phyloP scores from a whole-genome alignment of 306 rosid species.

The Begonia masoniana region DNA sequence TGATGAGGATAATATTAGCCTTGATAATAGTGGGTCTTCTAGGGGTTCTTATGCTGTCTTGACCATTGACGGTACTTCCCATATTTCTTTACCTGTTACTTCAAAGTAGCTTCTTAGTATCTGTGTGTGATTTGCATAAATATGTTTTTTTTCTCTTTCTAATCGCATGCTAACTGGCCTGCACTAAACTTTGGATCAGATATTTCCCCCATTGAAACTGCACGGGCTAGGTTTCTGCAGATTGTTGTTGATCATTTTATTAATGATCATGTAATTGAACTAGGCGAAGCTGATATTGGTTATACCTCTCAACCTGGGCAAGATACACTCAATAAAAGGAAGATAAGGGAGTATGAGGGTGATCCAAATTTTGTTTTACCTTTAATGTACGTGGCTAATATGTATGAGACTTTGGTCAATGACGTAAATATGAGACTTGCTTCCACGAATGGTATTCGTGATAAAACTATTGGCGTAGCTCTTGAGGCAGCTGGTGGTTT shows the following conservation, averaged over 20 bases:
- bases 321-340: slow-evolving; percentile 71
- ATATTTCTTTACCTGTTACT: slow-evolving; percentile 1
- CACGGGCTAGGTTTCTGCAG: slow-evolving; percentile 73
- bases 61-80: slow-evolving; percentile 43
- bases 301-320: slow-evolving; percentile 37
- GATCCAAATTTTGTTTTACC: slow-evolving; percentile 65
- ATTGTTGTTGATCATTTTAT: slow-evolving; percentile 78
- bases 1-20: slow-evolving; percentile 72
- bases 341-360: slow-evolving; percentile 73
- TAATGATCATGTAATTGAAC: slow-evolving; percentile 38
- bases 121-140: neutral
- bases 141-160: neutral
- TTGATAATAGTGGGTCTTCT: slow-evolving; percentile 54
- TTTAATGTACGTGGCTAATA: slow-evolving; percentile 92
- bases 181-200: slow-evolving; percentile 34
- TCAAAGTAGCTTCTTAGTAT: neutral
- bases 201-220: slow-evolving; percentile 70
- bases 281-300: slow-evolving; percentile 52
- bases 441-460: slow-evolving; percentile 76
- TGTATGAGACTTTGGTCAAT: slow-evolving; percentile 68
- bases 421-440: slow-evolving; percentile 75
- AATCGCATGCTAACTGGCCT: slow-evolving; percentile 9
- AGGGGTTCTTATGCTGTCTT: slow-evolving; percentile 39
- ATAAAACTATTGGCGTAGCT: slow-evolving; percentile 88
- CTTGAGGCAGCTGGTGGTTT: slow-evolving; percentile 98